These are phyloP conservation scores for Populus hybrid DNA, from an alignment of 441 rosid genomes.

Conservation along the genomic window DNA sequence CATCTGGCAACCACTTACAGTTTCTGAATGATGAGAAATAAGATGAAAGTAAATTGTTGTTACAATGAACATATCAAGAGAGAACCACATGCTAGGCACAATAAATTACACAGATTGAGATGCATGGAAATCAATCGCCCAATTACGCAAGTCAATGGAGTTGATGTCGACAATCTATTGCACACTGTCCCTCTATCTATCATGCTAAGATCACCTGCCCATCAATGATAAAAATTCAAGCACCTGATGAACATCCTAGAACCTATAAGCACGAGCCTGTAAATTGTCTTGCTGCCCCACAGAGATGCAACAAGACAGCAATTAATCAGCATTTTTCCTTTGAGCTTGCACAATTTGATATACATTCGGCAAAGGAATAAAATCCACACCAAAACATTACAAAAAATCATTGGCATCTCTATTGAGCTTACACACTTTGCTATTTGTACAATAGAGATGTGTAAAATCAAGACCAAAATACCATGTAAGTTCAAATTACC, in stretches of 20 bases:
- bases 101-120: not conserved
- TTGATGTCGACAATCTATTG: not conserved
- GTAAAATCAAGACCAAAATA: too few relatives aligned
- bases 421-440: too few relatives aligned
- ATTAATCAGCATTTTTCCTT: not conserved
- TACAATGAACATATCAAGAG: too few relatives aligned
- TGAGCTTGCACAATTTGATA: not conserved
- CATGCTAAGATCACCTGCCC: not conserved
- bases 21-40: conserved; percentile 38
- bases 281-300: not conserved
- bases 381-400: too few relatives aligned
- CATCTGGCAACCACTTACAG: conserved; percentile 69
- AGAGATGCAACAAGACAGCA: not conserved
- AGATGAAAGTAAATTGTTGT: not conserved
- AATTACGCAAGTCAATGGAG: not conserved
- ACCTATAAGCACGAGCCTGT: not conserved
- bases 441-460: too few relatives aligned
- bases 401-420: too few relatives aligned
- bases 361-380: too few relatives aligned
- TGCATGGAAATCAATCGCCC: not conserved
- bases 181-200: not conserved
- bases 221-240: not conserved
- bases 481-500: too few relatives aligned
- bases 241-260: not conserved
- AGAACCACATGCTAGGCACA: not conserved